Conservation (phyloP, 495 filamentous ascomycete genomes). For the Acidiella bohemica region DNA sequence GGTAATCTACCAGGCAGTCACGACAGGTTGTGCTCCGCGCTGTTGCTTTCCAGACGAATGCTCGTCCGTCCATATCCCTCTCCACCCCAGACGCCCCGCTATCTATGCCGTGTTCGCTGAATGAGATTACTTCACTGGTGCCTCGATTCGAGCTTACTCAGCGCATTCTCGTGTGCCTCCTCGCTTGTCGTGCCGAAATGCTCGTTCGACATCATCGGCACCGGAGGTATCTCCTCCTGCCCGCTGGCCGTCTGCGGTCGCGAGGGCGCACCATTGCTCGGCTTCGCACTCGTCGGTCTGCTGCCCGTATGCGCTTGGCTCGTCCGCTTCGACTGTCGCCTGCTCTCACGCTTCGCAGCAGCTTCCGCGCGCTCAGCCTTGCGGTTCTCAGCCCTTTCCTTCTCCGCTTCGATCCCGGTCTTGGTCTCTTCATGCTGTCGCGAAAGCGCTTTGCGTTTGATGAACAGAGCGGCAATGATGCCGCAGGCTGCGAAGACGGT, state of each 20-base stretch:
- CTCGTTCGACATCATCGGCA: conserved; percentile 7
- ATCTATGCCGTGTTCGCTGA: too few relatives aligned
- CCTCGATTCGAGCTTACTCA: conserved; percentile 1
- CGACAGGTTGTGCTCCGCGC: too few relatives aligned
- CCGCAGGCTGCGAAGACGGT: conserved; percentile 27
- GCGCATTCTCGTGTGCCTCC: background rate
- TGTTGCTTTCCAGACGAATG: too few relatives aligned
- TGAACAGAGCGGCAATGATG: conserved; percentile 26
- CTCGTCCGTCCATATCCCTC: too few relatives aligned
- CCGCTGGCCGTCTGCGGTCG: background rate
- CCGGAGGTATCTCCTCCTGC: conserved; percentile 2
- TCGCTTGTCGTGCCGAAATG: background rate
- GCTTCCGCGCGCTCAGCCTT: conserved; percentile 20
- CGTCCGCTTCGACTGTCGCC: conserved; percentile 4
- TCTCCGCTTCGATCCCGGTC: conserved; percentile 29
- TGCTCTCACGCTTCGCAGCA: conserved; percentile 14
- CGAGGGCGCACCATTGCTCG: background rate
- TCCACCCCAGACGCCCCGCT: too few relatives aligned
- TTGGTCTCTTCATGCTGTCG: conserved; percentile 29
- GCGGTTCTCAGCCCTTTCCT: conserved; percentile 20
- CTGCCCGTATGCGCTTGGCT: background rate
- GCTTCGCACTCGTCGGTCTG: background rate
- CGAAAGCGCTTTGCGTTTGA: conserved; percentile 26
- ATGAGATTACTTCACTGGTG: background rate
- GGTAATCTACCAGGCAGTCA: too few relatives aligned